Base-by-base conservation (phyloP, 768 basidiomycete genomes). In the Pholiota molesta region DNA sequence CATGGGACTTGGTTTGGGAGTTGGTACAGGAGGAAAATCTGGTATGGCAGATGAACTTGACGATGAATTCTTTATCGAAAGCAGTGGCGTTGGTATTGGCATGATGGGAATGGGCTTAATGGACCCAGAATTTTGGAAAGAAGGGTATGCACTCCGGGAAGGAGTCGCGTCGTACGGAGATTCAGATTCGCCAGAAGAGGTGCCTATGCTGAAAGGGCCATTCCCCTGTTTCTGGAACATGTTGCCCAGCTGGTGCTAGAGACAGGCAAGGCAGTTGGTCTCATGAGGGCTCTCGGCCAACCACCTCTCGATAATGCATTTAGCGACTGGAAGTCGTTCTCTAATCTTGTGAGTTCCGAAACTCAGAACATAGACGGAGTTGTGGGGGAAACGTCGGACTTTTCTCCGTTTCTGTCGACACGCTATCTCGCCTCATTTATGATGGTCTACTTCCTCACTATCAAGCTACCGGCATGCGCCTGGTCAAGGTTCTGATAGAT, bases 51-150 rank as follows among this genome's bases (percentile, higher is more conserved):
- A 74, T 53, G 79, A 78, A 45, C 76, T 89, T 1, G 86, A 89
- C 19, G 87, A 88, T 11, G 92, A 95, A 68, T 93, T 93, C 74
- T 94, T 94, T 73, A 85, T 95, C 51, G 89, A 90, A 68, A 83
- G 84, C 62, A 91, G 83, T 67, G 87, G 86, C 19, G 76, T 91
- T 47, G 80, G 79, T 0, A 61, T 79, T 54, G 82, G 82, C 42
- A 79, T 80, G 69, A 74, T 79, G 69, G 80, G 79, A 3, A 69
- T 82, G 47, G 82, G 82, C 1, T 69, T 89, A 21, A 63, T 86
- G 68, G 88, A 90, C 67, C 88, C 87, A 0, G 90, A 93, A 59
- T 92, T 92, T 68, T 95, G 92, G 92, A 76, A 81, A 31, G 86
- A 91, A 44, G 90, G 89, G 0, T 93, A 89, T 72, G 75, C 77